Conservation (phyloP, 306 rosid genomes). For the Acacia acuminata region DNA sequence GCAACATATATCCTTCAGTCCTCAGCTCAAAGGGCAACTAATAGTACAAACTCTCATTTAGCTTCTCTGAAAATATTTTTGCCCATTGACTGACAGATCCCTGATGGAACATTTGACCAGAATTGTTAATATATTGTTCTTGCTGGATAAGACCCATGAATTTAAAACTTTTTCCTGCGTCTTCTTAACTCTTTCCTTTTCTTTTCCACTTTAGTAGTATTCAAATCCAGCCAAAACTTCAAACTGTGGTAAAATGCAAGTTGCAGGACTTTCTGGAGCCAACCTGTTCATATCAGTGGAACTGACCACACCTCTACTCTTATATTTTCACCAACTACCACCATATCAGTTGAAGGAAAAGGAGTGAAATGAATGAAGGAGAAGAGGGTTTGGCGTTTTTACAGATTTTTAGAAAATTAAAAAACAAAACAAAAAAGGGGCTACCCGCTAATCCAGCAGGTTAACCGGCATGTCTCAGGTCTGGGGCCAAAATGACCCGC, state of each 20-base stretch:
- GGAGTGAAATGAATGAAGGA: too few species aligned
- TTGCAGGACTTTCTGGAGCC: not conserved
- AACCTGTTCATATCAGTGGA: not conserved
- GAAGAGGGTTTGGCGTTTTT: too few species aligned
- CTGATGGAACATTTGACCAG: not conserved
- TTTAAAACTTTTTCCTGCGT: not conserved
- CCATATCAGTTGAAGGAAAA: too few species aligned
- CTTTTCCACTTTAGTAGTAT: constrained; percentile 9
- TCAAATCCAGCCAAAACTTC: constrained; percentile 4
- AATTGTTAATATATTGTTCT: constrained; percentile 21
- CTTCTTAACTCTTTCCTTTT: constrained; percentile 11
- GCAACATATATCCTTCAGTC: too few species aligned
- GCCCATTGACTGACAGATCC: constrained; percentile 1
- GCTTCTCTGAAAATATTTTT: constrained; percentile 22
- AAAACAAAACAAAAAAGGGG: too few species aligned
- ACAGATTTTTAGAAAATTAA: too few species aligned
- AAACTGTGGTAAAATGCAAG: not conserved
- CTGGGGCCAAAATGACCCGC: too few species aligned
- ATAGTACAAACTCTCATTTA: constrained; percentile 17
- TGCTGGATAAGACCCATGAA: constrained; percentile 28
- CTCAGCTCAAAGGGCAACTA: too few species aligned
- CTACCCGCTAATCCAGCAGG: too few species aligned
- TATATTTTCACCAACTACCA: not conserved
- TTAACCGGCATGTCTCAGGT: too few species aligned
- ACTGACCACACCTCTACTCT: not conserved